Conservation (phyloP, 176 grass and related monocot species). For the Oryza punctata region DNA sequence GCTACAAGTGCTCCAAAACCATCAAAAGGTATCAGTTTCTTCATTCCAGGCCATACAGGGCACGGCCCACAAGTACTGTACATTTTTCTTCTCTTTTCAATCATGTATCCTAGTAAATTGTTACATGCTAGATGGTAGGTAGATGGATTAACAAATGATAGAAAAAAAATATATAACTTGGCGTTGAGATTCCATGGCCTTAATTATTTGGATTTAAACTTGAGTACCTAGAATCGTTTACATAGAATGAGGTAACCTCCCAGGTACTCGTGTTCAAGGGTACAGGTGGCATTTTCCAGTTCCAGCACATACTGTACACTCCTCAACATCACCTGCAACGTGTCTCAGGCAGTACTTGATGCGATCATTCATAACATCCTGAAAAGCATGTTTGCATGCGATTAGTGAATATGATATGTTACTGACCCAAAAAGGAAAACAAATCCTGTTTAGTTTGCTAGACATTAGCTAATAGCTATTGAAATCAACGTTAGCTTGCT, state of each 20-base stretch:
- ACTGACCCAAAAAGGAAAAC: not conserved
- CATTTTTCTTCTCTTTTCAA: too few relatives aligned
- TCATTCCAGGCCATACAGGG: too few relatives aligned
- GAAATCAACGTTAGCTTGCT: not conserved
- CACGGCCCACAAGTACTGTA: too few relatives aligned
- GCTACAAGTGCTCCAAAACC: too few relatives aligned
- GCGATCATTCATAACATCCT: slow-evolving; percentile 91
- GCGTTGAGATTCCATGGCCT: not conserved
- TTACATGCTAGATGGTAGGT: too few relatives aligned
- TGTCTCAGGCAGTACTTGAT: slow-evolving; percentile 86
- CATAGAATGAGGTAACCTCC: not conserved
- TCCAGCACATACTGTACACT: slow-evolving; percentile 74
- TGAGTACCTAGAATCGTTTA: not conserved
- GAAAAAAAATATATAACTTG: not conserved
- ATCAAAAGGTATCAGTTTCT: too few relatives aligned
- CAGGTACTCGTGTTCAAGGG: slow-evolving; percentile 22
- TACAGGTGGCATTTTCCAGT: slow-evolving; percentile 77
- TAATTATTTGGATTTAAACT: not conserved
- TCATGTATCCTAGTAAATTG: too few relatives aligned
- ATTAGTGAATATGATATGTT: slow-evolving; percentile 12
- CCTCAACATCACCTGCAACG: slow-evolving; percentile 59
- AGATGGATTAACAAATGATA: too few relatives aligned
- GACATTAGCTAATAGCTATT: too few relatives aligned
- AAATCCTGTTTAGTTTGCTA: not conserved
- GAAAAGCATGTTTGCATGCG: slow-evolving; percentile 8